These are phyloP conservation scores for Neopestalotiopsis sp. DNA, from an alignment of 2,329 filamentous ascomycete genomes.

Conservation along the genomic window DNA sequence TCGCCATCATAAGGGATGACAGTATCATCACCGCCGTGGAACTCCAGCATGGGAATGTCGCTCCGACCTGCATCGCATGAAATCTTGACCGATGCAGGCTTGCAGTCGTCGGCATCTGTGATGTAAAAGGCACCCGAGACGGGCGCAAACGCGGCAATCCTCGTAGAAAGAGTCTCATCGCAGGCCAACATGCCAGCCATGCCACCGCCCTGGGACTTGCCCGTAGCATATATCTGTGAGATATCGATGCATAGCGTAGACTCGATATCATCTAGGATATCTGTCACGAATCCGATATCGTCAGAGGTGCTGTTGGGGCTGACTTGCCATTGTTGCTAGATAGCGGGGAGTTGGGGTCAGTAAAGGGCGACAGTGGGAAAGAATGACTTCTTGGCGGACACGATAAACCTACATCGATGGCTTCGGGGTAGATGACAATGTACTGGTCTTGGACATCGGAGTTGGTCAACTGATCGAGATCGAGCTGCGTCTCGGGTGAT, in stretches of 20 bases:
- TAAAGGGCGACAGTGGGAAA: too few species aligned
- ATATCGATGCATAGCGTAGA: slow-evolving; percentile 24
- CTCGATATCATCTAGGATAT: slow-evolving; percentile 26
- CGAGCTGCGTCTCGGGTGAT: neutral
- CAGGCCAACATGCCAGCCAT: slow-evolving; percentile 15
- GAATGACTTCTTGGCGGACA: neutral
- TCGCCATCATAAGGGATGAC: slow-evolving; percentile 49
- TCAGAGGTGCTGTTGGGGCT: neutral
- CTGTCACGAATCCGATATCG: slow-evolving; percentile 12
- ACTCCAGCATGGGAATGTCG: slow-evolving; percentile 49
- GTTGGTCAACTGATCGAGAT: neutral
- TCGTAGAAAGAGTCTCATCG: slow-evolving; percentile 4
- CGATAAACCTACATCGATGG: neutral
- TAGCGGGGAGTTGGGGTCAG: neutral
- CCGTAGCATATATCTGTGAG: slow-evolving; percentile 16
- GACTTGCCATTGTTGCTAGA: slow-evolving; percentile 4
- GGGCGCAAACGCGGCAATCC: slow-evolving; percentile 16
- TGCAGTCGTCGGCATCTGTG: slow-evolving; percentile 25
- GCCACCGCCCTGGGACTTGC: slow-evolving; percentile 20
- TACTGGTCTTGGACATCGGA: neutral
- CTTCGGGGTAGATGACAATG: neutral
- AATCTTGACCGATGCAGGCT: slow-evolving; percentile 37
- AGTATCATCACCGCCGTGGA: slow-evolving; percentile 50
- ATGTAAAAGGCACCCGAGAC: slow-evolving; percentile 17
- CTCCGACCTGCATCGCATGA: slow-evolving; percentile 39